These are phyloP conservation scores for Arctium minus DNA, from an alignment of 129 eudicot species.

Conservation along the genomic window DNA sequence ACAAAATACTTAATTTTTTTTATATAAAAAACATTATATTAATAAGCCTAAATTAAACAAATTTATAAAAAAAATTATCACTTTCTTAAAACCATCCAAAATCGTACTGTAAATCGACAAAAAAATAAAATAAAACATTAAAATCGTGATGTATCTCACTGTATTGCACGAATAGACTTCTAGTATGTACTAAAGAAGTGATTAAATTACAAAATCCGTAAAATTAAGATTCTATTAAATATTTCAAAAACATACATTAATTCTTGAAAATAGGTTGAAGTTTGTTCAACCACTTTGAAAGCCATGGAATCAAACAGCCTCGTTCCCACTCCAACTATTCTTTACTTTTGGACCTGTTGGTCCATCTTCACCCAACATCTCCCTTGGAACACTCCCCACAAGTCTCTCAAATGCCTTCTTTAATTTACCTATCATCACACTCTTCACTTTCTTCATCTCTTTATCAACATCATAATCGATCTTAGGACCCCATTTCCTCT, in stretches of 20 bases:
- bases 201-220: too few species aligned
- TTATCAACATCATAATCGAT: conserved; percentile 47
- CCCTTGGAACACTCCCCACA: conserved; percentile 50
- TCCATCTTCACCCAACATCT: conserved; percentile 75
- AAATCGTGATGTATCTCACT: too few species aligned
- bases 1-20: too few species aligned
- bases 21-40: too few species aligned
- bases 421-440: conserved; percentile 48
- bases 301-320: conserved; percentile 9
- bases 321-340: conserved; percentile 58
- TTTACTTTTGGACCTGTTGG: conserved; percentile 78
- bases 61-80: too few species aligned
- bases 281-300: conserved; percentile 33
- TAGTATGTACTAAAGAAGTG: too few species aligned
- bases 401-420: conserved; percentile 34
- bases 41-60: too few species aligned
- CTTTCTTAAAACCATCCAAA: too few species aligned
- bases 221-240: neutral
- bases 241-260: neutral
- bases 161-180: too few species aligned
- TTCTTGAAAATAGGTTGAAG: conserved; percentile 9
- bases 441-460: conserved; percentile 45
- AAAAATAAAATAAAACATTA: too few species aligned
- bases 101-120: too few species aligned
- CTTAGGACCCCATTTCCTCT: conserved; percentile 77